Percentiles rank a stretch among this genome's conserved stretches.
Conservation (phyloP, 2,329 filamentous ascomycete species). For the Ceratocystis smalleyi region DNA sequence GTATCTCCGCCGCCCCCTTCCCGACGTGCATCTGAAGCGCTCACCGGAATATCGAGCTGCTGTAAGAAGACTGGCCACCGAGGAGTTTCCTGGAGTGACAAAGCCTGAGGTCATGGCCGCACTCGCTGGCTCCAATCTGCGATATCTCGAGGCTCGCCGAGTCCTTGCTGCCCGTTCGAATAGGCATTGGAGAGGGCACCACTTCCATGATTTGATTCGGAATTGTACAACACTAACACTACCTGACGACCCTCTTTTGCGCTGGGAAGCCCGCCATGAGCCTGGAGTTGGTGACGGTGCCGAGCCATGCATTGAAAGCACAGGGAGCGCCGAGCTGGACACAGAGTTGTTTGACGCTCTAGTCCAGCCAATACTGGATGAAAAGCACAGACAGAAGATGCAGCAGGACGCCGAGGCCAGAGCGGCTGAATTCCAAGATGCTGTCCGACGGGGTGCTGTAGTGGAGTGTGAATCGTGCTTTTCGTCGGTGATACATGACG, state of each 20-base stretch:
- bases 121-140: neutral
- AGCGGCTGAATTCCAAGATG: slow-evolving; percentile 35
- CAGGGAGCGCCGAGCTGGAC: slow-evolving; percentile 49
- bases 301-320: slow-evolving; percentile 36
- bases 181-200: neutral
- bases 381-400: slow-evolving; percentile 30
- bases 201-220: neutral
- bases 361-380: slow-evolving; percentile 35
- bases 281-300: neutral
- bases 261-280: neutral
- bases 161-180: neutral
- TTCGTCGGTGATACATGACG: neutral
- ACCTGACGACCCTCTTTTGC: neutral
- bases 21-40: neutral
- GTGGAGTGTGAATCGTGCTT: slow-evolving; percentile 38
- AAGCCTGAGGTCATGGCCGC: neutral
- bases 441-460: slow-evolving; percentile 29
- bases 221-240: neutral
- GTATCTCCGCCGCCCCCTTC: neutral
- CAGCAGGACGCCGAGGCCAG: slow-evolving; percentile 43
- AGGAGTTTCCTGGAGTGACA: neutral
- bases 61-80: neutral
- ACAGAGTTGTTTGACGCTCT: slow-evolving; percentile 44
- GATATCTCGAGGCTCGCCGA: slow-evolving; percentile 29
- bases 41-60: neutral